Percentiles rank a stretch among this genome's conserved stretches.
Evolutionary conservation across 192 early-diverging fungal genomes (phyloP).

Genomic region (Coemansia sp.): DNA sequence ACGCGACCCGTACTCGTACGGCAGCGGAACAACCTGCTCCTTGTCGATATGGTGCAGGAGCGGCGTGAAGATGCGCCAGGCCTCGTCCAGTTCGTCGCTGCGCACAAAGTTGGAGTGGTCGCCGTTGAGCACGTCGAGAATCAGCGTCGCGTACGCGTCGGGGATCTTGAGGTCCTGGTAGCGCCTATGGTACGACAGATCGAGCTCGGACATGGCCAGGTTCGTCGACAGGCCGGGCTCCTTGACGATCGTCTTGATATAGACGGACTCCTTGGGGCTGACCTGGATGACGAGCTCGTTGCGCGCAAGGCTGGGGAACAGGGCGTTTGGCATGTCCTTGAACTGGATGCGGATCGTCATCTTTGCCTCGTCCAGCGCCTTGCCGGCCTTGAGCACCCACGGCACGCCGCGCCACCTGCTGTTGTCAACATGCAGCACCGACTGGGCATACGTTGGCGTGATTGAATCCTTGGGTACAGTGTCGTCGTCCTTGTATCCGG

Average conservation of each 20-base stretch:
- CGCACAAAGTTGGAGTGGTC: slow-evolving; percentile 97
- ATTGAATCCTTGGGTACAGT: slow-evolving; percentile 82
- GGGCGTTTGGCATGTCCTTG: slow-evolving; percentile 81
- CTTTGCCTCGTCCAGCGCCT: slow-evolving; percentile 91
- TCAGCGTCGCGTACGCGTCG: slow-evolving; percentile 96
- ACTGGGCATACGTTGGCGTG: slow-evolving; percentile 89
- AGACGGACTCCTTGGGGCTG: slow-evolving; percentile 92
- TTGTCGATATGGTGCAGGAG: slow-evolving; percentile 85
- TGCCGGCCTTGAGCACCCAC: slow-evolving; percentile 76
- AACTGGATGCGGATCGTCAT: slow-evolving; percentile 96
- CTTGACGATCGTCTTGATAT: slow-evolving; percentile 97
- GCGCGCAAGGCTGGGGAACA: slow-evolving; percentile 75
- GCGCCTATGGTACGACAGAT: slow-evolving; percentile 87
- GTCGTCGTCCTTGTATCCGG: slow-evolving; percentile 92
- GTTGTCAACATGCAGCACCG: slow-evolving; percentile 86
- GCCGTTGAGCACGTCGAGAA: slow-evolving; percentile 86
- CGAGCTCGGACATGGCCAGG: slow-evolving; percentile 86
- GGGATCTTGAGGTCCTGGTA: slow-evolving; percentile 90
- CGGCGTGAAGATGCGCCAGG: slow-evolving; percentile 98
- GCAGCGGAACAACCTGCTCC: slow-evolving; percentile 62
- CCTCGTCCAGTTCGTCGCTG: slow-evolving; percentile 88
- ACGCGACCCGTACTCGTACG: slow-evolving; percentile 80
- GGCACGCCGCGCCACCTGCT: slow-evolving; percentile 85
- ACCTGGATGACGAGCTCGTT: slow-evolving; percentile 97
- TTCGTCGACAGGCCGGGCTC: slow-evolving; percentile 84